phyloP scores from a whole-genome alignment of 352 stramenopile genomes.

The Phytophthora europaea region DNA sequence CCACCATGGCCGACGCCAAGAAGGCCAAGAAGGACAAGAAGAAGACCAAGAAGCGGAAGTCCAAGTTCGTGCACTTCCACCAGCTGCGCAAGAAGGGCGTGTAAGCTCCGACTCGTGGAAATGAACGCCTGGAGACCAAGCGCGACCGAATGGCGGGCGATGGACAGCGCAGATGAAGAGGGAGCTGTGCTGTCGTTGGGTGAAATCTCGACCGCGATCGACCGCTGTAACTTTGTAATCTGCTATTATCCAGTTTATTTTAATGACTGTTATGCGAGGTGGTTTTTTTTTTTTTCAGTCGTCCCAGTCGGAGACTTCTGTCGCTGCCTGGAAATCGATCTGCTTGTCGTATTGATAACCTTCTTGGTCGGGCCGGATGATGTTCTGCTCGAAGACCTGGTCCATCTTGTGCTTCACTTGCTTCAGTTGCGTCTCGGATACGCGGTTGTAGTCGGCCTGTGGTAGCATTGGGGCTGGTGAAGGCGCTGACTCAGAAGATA shows the following conservation, averaged over 20 bases:
- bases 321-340: constrained; percentile 53
- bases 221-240: constrained; percentile 48
- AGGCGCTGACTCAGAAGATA: constrained; percentile 4
- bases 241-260: constrained; percentile 64
- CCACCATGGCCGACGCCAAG: constrained; percentile 49
- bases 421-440: constrained; percentile 77
- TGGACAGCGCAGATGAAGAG: constrained; percentile 1
- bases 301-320: constrained; percentile 72
- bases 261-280: constrained; percentile 46
- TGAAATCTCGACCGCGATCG: constrained; percentile 17
- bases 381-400: constrained; percentile 70
- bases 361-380: constrained; percentile 60
- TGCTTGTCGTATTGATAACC: constrained; percentile 82
- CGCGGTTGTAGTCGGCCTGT: constrained; percentile 81
- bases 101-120: constrained; percentile 43
- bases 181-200: constrained; percentile 1
- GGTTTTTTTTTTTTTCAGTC: constrained; percentile 29
- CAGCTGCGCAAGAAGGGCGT: constrained; percentile 89
- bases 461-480: constrained; percentile 37
- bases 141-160: constrained; percentile 31
- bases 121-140: constrained; percentile 20
- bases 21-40: constrained; percentile 76
- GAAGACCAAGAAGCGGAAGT: constrained; percentile 69
- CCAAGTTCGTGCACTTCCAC: constrained; percentile 91
- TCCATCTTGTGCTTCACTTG: constrained; percentile 83